Evolutionary conservation across 2,329 filamentous ascomycete species (phyloP).

Genomic region (Hypoxylon sp.): DNA sequence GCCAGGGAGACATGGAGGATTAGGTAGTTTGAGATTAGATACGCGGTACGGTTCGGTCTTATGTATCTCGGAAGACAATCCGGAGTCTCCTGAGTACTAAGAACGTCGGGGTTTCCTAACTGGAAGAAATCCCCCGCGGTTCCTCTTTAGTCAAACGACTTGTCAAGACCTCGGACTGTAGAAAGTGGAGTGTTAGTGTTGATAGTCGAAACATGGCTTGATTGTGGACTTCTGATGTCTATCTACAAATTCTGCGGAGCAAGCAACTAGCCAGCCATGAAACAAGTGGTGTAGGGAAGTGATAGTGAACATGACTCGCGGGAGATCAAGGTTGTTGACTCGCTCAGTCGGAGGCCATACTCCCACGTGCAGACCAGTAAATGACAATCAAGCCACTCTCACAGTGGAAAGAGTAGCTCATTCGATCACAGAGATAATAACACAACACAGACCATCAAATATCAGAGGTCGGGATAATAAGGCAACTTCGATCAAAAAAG

Average conservation of each 20-base stretch:
- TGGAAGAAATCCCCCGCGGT: slow-evolving; percentile 27
- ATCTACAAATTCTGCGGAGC: slow-evolving; percentile 34
- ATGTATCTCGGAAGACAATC: slow-evolving; percentile 29
- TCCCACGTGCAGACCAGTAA: slow-evolving; percentile 26
- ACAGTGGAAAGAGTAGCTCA: slow-evolving; percentile 25
- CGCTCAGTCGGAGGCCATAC: slow-evolving; percentile 23
- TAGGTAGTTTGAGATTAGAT: slow-evolving; percentile 20
- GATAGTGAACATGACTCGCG: slow-evolving; percentile 47
- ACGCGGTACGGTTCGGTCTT: slow-evolving; percentile 28
- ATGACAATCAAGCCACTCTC: slow-evolving; percentile 21
- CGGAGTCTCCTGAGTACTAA: slow-evolving; percentile 28
- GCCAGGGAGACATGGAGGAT: slow-evolving; percentile 64
- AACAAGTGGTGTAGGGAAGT: slow-evolving; percentile 34
- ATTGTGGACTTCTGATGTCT: slow-evolving; percentile 27
- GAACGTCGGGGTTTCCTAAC: slow-evolving; percentile 33
- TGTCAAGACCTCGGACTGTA: slow-evolving; percentile 43
- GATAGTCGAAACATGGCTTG: slow-evolving; percentile 38
- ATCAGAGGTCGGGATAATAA: slow-evolving; percentile 36
- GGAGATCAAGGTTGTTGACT: slow-evolving; percentile 34
- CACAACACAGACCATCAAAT: slow-evolving; percentile 40
- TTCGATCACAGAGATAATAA: slow-evolving; percentile 38
- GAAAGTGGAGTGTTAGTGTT: slow-evolving; percentile 36
- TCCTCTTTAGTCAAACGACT: slow-evolving; percentile 38
- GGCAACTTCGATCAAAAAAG: slow-evolving; percentile 35
- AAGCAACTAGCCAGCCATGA: slow-evolving; percentile 41